Evolutionary conservation across 2,329 filamentous ascomycete species (phyloP), one percentile per base, ranked within the genome.

Genomic region (Colletotrichum coccodes): DNA sequence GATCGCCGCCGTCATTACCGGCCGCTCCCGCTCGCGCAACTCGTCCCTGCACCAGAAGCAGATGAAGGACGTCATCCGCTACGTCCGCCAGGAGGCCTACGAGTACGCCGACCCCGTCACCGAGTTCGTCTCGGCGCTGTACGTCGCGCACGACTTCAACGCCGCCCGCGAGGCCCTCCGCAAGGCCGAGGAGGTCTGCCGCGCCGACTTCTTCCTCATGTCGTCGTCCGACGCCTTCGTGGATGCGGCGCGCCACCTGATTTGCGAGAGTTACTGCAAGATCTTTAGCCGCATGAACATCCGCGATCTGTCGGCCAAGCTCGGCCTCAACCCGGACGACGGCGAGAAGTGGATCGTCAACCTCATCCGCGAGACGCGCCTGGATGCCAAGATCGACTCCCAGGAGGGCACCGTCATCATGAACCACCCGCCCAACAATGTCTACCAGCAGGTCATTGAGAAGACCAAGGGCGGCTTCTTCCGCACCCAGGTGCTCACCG

Each of bases 271-370:
- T 81, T 99, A 99, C 89, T 99, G 96, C 93, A 98, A 98, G 90
- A 99, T 99, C 80, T 97, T 98, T 83, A 94, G 97, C 79, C 90
- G 95, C 76, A 99, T 99, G 80, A 95, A 98, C 81, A 98, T 99
- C 81, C 94, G 95, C 89, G 96, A 98, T 76, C 89, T 99, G 68
- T 97, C 94, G 73, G 92, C 91, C 72, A 93, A 96, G 80, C 90
- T 99, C 70, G 96, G 95, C 73, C 88, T 99, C 73, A 94, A 92
- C 79, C 91, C 95, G 76, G 94, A 97, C 78, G 96, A 98, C 78
- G 96, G 96, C 76, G 96, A 99, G 90, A 99, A 99, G 87, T 99
- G 96, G 96, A 99, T 99, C 78, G 96, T 99, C 76, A 99, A 99
- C 86, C 89, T 99, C 72, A 99, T 99, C 83, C 92, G 96, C 72